These are phyloP conservation scores for Metschnikowia amazonensis DNA, from an alignment of 805 yeast genomes.

Conservation along the genomic window DNA sequence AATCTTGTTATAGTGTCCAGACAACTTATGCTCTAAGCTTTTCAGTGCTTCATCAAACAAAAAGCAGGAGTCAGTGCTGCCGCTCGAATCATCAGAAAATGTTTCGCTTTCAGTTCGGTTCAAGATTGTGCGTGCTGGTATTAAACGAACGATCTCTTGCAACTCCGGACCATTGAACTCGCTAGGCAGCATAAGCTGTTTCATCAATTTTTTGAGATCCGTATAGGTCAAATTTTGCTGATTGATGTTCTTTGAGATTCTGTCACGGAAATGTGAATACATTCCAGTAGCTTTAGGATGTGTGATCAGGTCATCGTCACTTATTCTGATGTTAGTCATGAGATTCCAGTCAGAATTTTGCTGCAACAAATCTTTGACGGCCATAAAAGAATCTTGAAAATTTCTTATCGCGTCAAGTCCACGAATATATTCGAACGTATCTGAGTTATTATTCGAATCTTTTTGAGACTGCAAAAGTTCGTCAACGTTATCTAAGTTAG, in stretches of 20 bases:
- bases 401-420: neutral
- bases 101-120: slow-evolving; percentile 19
- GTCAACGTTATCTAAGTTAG: neutral
- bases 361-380: neutral
- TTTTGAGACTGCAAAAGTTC: neutral
- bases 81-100: slow-evolving; percentile 10
- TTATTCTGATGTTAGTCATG: slow-evolving; percentile 5
- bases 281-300: slow-evolving; percentile 14
- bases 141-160: slow-evolving; percentile 12
- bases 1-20: slow-evolving; percentile 23
- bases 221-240: slow-evolving; percentile 14
- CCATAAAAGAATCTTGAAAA: neutral
- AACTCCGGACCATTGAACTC: slow-evolving; percentile 7
- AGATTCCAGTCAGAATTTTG: slow-evolving; percentile 7
- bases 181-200: neutral
- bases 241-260: slow-evolving; percentile 11
- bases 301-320: neutral
- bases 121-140: slow-evolving; percentile 14
- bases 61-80: slow-evolving; percentile 20
- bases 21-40: slow-evolving; percentile 21
- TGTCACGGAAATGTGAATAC: slow-evolving; percentile 8
- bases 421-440: neutral
- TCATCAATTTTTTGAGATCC: slow-evolving; percentile 14
- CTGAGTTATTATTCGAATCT: neutral
- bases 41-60: slow-evolving; percentile 25